phyloP scores from a whole-genome alignment of 2,329 filamentous ascomycete genomes.

The Pseudocercospora macadamiae region DNA sequence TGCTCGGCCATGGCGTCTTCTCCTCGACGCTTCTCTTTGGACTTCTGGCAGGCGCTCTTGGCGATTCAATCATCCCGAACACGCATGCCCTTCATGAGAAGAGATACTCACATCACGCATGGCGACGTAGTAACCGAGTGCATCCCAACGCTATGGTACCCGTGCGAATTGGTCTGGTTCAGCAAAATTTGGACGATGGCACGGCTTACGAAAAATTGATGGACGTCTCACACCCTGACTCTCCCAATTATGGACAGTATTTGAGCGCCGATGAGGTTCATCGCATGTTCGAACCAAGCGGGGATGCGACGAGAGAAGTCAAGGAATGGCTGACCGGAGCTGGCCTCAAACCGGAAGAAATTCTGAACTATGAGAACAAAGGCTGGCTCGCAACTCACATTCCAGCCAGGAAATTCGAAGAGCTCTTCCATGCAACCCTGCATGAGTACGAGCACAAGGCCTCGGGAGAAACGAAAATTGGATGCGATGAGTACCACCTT shows the following conservation, averaged over 20 bases:
- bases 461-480: conserved; percentile 40
- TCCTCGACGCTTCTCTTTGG: no score
- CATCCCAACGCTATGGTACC: conserved; percentile 38
- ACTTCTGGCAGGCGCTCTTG: no score
- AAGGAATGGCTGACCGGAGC: conserved; percentile 57
- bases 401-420: conserved; percentile 41
- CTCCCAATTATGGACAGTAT: conserved; percentile 40
- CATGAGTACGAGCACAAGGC: conserved; percentile 35
- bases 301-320: conserved; percentile 46
- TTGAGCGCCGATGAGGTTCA: conserved; percentile 42
- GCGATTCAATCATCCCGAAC: neutral
- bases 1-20: no score
- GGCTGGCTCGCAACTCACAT: conserved; percentile 48
- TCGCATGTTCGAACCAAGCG: conserved; percentile 44
- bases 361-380: conserved; percentile 54
- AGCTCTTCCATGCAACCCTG: conserved; percentile 44
- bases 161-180: conserved; percentile 29
- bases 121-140: conserved; percentile 42
- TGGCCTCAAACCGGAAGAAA: conserved; percentile 54
- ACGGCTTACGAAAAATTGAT: conserved; percentile 33
- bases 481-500: conserved; percentile 45
- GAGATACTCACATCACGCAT: conserved; percentile 20
- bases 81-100: conserved; percentile 29
- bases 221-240: conserved; percentile 38
- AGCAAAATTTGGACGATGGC: conserved; percentile 28